Percentiles rank a stretch among this genome's conserved stretches.
Conservation (phyloP, 768 basidiomycete genomes). For the Phylloporus sp. region DNA sequence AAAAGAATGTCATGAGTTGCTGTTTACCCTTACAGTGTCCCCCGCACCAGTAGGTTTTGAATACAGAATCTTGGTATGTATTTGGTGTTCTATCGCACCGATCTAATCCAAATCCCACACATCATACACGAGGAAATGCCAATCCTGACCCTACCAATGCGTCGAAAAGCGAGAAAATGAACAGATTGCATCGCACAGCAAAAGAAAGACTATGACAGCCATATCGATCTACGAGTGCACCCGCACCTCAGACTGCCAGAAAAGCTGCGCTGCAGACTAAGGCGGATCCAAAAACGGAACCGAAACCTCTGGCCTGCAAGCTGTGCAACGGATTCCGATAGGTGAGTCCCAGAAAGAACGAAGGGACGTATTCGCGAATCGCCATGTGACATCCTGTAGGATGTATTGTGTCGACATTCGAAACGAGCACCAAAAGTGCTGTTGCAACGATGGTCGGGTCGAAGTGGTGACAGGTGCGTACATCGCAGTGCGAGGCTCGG, state of each 20-base stretch:
- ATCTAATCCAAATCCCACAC: too few species aligned
- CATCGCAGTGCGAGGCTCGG: slow-evolving; percentile 9
- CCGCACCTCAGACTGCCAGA: neutral
- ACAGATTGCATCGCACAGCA: slow-evolving; percentile 53
- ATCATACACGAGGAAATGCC: too few species aligned
- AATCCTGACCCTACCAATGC: too few species aligned
- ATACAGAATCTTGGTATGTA: too few species aligned
- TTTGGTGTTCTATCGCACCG: too few species aligned
- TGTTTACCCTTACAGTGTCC: too few species aligned
- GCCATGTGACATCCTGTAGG: slow-evolving; percentile 14
- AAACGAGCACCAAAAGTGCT: slow-evolving; percentile 43
- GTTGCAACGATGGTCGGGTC: slow-evolving; percentile 52
- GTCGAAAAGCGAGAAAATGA: slow-evolving; percentile 61
- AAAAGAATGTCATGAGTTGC: too few species aligned
- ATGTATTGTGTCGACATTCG: slow-evolving; percentile 9
- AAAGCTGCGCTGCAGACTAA: too few species aligned
- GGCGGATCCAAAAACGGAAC: slow-evolving; percentile 38
- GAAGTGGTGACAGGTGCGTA: slow-evolving; percentile 10
- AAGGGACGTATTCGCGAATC: slow-evolving; percentile 68
- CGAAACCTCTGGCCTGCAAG: slow-evolving; percentile 11
- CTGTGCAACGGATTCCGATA: slow-evolving; percentile 8
- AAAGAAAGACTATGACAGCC: slow-evolving; percentile 6
- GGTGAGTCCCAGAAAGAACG: slow-evolving; percentile 22
- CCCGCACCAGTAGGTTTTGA: too few species aligned
- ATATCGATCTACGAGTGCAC: slow-evolving; percentile 38